Percentiles rank a stretch among this genome's conserved stretches.
These are phyloP conservation scores for Raffaelea deltoideospora DNA, from an alignment of 2,329 filamentous ascomycete species.

Conservation along the genomic window DNA sequence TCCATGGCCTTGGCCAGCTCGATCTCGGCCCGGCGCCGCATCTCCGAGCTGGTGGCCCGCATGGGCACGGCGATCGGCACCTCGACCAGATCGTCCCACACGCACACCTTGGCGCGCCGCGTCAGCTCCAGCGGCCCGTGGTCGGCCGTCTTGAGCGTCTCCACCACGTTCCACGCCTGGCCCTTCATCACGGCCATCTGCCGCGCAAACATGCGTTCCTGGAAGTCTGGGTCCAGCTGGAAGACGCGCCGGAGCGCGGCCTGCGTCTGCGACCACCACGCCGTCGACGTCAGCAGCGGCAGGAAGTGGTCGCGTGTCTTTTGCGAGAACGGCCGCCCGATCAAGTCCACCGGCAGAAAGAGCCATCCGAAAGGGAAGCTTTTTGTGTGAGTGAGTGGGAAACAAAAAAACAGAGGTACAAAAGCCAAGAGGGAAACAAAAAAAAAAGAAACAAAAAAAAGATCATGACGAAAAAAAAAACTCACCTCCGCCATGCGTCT, in stretches of 20 bases:
- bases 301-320: conserved; percentile 89
- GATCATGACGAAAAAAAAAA: not conserved
- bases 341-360: conserved; percentile 89
- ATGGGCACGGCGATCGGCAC: conserved; percentile 89
- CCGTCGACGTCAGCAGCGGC: conserved; percentile 83
- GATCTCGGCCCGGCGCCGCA: conserved; percentile 40
- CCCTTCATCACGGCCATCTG: conserved; percentile 99
- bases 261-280: conserved; percentile 95
- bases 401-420: conserved; percentile 15
- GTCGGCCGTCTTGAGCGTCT: conserved; percentile 83
- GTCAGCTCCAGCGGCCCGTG: conserved; percentile 88
- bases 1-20: conserved; percentile 31
- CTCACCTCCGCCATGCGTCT: conserved; percentile 59
- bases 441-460: not conserved
- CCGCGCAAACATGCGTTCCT: conserved; percentile 97
- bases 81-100: conserved; percentile 96
- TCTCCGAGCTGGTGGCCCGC: conserved; percentile 70
- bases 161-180: conserved; percentile 97
- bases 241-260: conserved; percentile 75
- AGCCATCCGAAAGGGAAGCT: conserved; percentile 98
- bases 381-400: no score
- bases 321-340: conserved; percentile 90
- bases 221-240: conserved; percentile 84
- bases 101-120: conserved; percentile 75
- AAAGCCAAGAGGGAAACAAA: not conserved